Percentiles rank a stretch among this genome's conserved stretches.
These are phyloP conservation scores for Clathrospora elynae DNA, from an alignment of 2,329 filamentous ascomycete genomes.

Conservation along the genomic window DNA sequence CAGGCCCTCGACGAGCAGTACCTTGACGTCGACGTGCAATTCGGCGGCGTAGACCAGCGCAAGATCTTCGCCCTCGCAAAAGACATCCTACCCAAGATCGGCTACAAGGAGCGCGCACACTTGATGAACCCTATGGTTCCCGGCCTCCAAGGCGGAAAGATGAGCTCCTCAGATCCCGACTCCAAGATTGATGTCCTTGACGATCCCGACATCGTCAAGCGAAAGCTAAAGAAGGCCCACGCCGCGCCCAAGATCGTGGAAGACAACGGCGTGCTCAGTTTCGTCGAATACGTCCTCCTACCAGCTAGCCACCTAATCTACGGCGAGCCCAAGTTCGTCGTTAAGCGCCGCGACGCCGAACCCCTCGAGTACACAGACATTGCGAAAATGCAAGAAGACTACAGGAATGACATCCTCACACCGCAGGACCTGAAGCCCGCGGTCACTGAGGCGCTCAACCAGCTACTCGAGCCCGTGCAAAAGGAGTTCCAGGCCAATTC, in stretches of 20 bases:
- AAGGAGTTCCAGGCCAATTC: slow-evolving; percentile 69
- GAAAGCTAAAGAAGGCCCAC: slow-evolving; percentile 74
- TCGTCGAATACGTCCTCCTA: slow-evolving; percentile 85
- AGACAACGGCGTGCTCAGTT: slow-evolving; percentile 83
- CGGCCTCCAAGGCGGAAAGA: slow-evolving; percentile 81
- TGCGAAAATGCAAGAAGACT: slow-evolving; percentile 77
- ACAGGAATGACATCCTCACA: slow-evolving; percentile 77
- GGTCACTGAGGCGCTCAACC: slow-evolving; percentile 72
- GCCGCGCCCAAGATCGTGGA: slow-evolving; percentile 77
- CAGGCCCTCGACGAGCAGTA: slow-evolving; percentile 87
- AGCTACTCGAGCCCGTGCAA: slow-evolving; percentile 78
- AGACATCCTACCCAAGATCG: slow-evolving; percentile 82
- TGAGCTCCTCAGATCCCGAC: slow-evolving; percentile 71
- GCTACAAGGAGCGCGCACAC: slow-evolving; percentile 76
- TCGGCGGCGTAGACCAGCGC: slow-evolving; percentile 77
- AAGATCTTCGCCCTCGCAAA: slow-evolving; percentile 88
- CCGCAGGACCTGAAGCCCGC: slow-evolving; percentile 90
- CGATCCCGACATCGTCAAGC: slow-evolving; percentile 70
- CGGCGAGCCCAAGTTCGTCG: slow-evolving; percentile 65
- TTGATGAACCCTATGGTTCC: slow-evolving; percentile 89
- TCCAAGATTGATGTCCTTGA: slow-evolving; percentile 96
- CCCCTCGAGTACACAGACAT: slow-evolving; percentile 81
- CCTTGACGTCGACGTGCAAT: slow-evolving; percentile 84
- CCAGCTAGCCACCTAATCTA: slow-evolving; percentile 70
- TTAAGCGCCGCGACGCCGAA: slow-evolving; percentile 71